Conservation (phyloP, 2,329 filamentous ascomycete genomes). For the Berkeleyomyces basicola region DNA sequence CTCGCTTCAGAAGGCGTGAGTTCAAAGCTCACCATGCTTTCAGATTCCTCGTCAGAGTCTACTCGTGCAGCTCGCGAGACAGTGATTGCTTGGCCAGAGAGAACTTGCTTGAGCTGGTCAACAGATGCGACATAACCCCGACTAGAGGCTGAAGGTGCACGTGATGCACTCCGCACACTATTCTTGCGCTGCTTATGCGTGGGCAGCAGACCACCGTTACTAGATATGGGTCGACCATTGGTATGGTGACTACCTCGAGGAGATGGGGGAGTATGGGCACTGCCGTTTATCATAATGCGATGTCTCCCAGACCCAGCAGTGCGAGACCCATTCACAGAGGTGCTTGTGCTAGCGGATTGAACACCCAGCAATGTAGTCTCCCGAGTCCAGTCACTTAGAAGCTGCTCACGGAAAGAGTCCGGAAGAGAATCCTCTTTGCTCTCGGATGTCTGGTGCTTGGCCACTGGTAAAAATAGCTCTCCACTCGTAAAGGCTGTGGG, state of each 20-base stretch:
- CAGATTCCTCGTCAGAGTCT: conserved; percentile 34
- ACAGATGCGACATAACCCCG: conserved; percentile 40
- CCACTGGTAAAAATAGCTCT: neutral
- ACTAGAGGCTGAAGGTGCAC: conserved; percentile 26
- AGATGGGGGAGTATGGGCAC: conserved; percentile 20
- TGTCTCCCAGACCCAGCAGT: conserved; percentile 37
- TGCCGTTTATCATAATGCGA: conserved; percentile 43
- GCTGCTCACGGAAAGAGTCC: conserved; percentile 50
- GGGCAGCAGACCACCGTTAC: conserved; percentile 22
- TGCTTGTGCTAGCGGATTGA: conserved; percentile 51
- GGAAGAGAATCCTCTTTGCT: conserved; percentile 42
- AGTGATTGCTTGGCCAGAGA: conserved; percentile 33
- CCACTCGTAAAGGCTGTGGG: conserved; percentile 54
- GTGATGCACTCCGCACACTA: conserved; percentile 37
- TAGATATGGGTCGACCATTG: conserved; percentile 30
- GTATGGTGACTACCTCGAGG: conserved; percentile 30
- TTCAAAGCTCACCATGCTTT: conserved; percentile 58
- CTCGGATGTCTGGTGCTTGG: conserved; percentile 5
- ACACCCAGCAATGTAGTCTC: conserved; percentile 54
- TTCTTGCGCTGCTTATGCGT: conserved; percentile 33
- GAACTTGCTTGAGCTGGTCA: conserved; percentile 45
- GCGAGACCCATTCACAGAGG: conserved; percentile 61
- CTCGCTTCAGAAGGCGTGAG: conserved; percentile 50
- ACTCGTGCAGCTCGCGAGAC: conserved; percentile 21
- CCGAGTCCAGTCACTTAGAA: conserved; percentile 65